These are phyloP conservation scores for Lyophyllum decastes DNA, from an alignment of 768 basidiomycete genomes.

Conservation along the genomic window DNA sequence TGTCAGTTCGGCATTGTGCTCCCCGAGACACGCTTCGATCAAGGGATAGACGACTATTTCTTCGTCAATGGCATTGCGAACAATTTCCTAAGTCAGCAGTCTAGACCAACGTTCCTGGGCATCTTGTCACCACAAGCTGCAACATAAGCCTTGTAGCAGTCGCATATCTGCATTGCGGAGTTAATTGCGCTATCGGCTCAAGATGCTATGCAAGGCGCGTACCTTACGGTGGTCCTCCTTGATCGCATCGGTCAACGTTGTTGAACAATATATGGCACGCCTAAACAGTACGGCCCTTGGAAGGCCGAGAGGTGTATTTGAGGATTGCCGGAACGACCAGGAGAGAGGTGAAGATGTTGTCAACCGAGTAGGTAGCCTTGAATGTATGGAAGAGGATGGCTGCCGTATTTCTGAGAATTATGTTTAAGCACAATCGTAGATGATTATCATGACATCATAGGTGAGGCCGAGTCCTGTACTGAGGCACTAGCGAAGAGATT, in stretches of 20 bases:
- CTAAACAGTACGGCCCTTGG: neutral
- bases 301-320: neutral
- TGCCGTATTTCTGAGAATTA: neutral
- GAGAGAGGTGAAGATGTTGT: too few relatives aligned
- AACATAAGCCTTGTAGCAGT: constrained; percentile 52
- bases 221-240: neutral
- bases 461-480: too few relatives aligned
- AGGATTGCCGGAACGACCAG: too few relatives aligned
- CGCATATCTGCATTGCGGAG: constrained; percentile 45
- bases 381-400: too few relatives aligned
- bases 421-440: neutral
- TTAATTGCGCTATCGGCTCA: neutral
- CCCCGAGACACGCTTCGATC: constrained; percentile 57
- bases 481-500: too few relatives aligned
- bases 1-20: constrained; percentile 48
- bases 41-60: constrained; percentile 67
- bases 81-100: constrained; percentile 62
- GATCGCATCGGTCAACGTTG: neutral
- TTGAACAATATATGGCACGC: neutral
- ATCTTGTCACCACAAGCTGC: constrained; percentile 40
- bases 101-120: constrained; percentile 54
- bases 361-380: too few relatives aligned
- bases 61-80: constrained; percentile 61
- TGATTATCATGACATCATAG: neutral
- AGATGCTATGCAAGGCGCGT: neutral